Base-by-base conservation (phyloP, 805 yeast species). In the Kazachstania kunashirensis region DNA sequence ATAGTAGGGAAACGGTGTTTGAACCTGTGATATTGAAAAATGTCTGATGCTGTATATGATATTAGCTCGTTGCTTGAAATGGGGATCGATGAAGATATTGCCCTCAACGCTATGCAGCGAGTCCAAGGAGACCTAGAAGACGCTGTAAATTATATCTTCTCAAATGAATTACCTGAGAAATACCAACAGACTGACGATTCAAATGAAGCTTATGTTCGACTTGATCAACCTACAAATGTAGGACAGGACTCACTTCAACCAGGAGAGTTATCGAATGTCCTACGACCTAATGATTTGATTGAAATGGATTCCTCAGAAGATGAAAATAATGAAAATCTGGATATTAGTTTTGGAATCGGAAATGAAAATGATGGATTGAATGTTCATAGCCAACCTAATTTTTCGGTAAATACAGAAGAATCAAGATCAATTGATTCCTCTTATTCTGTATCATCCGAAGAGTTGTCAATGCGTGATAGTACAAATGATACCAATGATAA, bases 11-110 rank as follows among this genome's bases (percentile, higher is more conserved):
- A n/a, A n/a, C n/a, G n/a, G n/a, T n/a, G n/a, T n/a, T n/a, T n/a
- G n/a, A n/a, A n/a, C n/a, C n/a, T n/a, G n/a, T n/a, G n/a, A n/a
- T n/a, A n/a, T n/a, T n/a, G n/a, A n/a, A n/a, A n/a, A n/a, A n/a
- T n/a, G n/a, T n/a, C n/a, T n/a, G n/a, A n/a, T n/a, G n/a, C n/a
- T n/a, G n/a, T n/a, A n/a, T n/a, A 18, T 20, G 26, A 33, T 31
- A 16, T 39, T 5, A 20, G 31, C 5, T 67, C 68, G 37, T 57
- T 84, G 13, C 55, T 62, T 11, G 67, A 68, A 13, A 83, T 84
- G 94, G 95, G 95, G 5, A 84, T 84, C 46, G 48, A 76, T 2
- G 57, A 55, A 3, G 66, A 67, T 18, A 69, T 79, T 37, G 77
- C 89, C 6, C 63, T 53, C 29, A 77, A 77, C 39, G 89, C 94